These are phyloP conservation scores for Stemphylium vesicarium DNA, from an alignment of 2,329 filamentous ascomycete genomes.

Conservation along the genomic window DNA sequence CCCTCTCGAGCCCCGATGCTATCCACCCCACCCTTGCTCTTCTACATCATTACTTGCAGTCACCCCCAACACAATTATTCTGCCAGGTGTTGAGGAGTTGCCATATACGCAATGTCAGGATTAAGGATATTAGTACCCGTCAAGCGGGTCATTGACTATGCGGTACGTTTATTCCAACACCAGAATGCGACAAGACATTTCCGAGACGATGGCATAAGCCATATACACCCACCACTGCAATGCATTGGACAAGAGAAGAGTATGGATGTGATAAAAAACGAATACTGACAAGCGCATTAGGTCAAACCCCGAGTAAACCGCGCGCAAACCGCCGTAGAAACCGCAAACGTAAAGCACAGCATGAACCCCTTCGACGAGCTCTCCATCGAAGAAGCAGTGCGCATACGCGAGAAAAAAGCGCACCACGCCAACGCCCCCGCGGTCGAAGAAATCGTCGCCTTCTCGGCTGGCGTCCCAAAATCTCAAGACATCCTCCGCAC, in stretches of 20 bases:
- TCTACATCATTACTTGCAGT: constrained; percentile 8
- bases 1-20: constrained; percentile 12
- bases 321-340: constrained; percentile 85
- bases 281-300: constrained; percentile 44
- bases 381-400: constrained; percentile 93
- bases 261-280: neutral
- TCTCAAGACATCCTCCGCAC: constrained; percentile 87
- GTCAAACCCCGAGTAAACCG: constrained; percentile 75
- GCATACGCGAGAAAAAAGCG: constrained; percentile 78
- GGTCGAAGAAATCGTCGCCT: constrained; percentile 89
- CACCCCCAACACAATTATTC: neutral
- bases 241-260: neutral
- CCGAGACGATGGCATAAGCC: neutral
- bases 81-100: constrained; percentile 1
- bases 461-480: constrained; percentile 88
- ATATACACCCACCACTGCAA: neutral
- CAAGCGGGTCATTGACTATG: constrained; percentile 66
- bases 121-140: constrained; percentile 63
- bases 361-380: constrained; percentile 99
- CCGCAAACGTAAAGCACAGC: constrained; percentile 90
- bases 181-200: neutral
- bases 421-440: constrained; percentile 50
- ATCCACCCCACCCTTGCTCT: constrained; percentile 18
- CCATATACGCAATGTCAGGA: constrained; percentile 48
- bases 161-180: constrained; percentile 47